Percentiles rank a stretch among this genome's conserved stretches.
Conservation (phyloP, 106 monocot species). For the Dioscorea alata region DNA sequence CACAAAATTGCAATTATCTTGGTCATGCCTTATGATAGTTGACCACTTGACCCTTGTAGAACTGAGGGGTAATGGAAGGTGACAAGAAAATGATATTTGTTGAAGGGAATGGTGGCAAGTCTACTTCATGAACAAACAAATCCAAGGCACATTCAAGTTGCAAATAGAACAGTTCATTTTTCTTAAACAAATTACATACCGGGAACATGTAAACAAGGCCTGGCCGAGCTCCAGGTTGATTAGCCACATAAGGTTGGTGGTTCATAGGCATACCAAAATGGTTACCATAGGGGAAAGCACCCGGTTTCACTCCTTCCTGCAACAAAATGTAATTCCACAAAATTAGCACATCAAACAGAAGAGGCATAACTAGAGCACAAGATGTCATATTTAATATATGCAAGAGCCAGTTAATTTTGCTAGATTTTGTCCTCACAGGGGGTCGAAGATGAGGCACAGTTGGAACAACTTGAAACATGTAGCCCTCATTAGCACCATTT, state of each 20-base stretch:
- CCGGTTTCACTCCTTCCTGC: neutral
- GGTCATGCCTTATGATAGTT: neutral
- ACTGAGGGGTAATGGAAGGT: neutral
- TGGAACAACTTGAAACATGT: constrained; percentile 14
- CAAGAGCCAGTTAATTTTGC: neutral
- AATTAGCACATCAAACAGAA: neutral
- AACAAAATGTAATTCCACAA: neutral
- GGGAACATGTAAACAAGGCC: constrained; percentile 60
- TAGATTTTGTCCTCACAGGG: constrained; percentile 3
- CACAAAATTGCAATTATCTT: neutral
- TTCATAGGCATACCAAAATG: neutral
- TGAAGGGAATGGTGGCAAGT: too few species aligned
- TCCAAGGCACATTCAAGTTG: too few species aligned
- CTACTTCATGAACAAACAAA: too few species aligned
- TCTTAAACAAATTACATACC: constrained; percentile 17
- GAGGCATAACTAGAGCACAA: neutral
- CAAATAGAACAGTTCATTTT: neutral
- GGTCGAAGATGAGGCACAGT: constrained; percentile 1
- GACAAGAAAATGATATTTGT: neutral
- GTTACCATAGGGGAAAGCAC: neutral
- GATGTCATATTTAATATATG: neutral
- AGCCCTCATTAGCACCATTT: constrained; percentile 23
- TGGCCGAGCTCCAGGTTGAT: constrained; percentile 31
- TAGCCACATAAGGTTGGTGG: constrained; percentile 6
- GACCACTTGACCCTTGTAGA: neutral